phyloP scores from a whole-genome alignment of 371 early-diverging fungal species.

The Haplosporangium sp. region DNA sequence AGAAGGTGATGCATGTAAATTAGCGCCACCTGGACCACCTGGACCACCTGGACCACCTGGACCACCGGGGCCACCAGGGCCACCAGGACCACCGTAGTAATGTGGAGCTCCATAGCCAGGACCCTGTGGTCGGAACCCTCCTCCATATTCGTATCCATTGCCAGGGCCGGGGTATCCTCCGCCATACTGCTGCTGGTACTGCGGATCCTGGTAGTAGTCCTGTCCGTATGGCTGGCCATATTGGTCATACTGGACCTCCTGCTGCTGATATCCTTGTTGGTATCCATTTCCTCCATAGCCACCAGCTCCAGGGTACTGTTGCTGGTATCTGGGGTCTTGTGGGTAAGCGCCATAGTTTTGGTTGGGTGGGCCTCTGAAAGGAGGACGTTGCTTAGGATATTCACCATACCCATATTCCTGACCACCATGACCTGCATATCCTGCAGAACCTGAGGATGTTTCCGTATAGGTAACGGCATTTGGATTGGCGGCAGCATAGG shows the following conservation, averaged over 20 bases:
- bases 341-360: slow-evolving; percentile 49
- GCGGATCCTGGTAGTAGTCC: slow-evolving; percentile 33
- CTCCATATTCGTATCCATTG: slow-evolving; percentile 20
- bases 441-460: slow-evolving; percentile 20
- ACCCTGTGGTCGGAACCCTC: slow-evolving; percentile 7
- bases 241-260: slow-evolving; percentile 49
- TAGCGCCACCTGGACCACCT: slow-evolving; percentile 24
- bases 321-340: slow-evolving; percentile 43
- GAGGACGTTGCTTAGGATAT: slow-evolving; percentile 24
- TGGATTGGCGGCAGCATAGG: slow-evolving; percentile 45
- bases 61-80: slow-evolving; percentile 7
- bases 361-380: slow-evolving; percentile 27
- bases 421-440: slow-evolving; percentile 13
- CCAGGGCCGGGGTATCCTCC: slow-evolving; percentile 17
- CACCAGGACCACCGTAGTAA: slow-evolving; percentile 8
- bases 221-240: slow-evolving; percentile 48
- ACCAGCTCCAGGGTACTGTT: slow-evolving; percentile 33
- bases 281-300: slow-evolving; percentile 13
- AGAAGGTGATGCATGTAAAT: slow-evolving; percentile 36
- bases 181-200: slow-evolving; percentile 26
- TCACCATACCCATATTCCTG: slow-evolving; percentile 29
- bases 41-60: slow-evolving; percentile 8
- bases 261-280: slow-evolving; percentile 22
- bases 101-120: slow-evolving; percentile 39
- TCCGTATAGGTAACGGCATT: slow-evolving; percentile 34